Conservation (phyloP, 1,284 basidiomycete species). For the Pseudozyma tsukubaensis region DNA sequence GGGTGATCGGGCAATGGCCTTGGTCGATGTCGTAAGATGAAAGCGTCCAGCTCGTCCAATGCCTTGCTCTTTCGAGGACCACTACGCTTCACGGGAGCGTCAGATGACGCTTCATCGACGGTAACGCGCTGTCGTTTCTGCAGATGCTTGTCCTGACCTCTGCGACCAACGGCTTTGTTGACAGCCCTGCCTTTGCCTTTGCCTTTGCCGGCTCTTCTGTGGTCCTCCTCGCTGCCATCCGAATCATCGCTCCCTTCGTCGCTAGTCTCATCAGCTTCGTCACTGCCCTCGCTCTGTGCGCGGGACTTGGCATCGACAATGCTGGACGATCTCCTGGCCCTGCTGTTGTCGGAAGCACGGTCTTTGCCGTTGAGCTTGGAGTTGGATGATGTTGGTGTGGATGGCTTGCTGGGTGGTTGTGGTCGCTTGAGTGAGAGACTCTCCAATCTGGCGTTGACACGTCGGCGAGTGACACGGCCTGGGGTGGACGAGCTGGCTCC, state of each 20-base stretch:
- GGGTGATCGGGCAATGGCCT: slow-evolving; percentile 36
- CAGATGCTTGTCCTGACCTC: slow-evolving; percentile 6
- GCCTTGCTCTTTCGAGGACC: slow-evolving; percentile 38
- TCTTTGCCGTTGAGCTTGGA: slow-evolving; percentile 11
- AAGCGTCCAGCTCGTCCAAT: slow-evolving; percentile 38
- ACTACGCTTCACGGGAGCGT: slow-evolving; percentile 19
- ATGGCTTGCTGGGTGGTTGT: slow-evolving; percentile 24
- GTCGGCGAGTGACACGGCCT: slow-evolving; percentile 46
- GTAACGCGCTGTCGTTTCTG: slow-evolving; percentile 13
- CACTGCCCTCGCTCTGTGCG: slow-evolving; percentile 14
- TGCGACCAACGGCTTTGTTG: neutral
- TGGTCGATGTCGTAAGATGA: slow-evolving; percentile 33
- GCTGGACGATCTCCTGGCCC: slow-evolving; percentile 29
- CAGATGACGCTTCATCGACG: slow-evolving; percentile 17
- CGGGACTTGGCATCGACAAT: slow-evolving; percentile 10
- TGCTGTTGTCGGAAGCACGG: slow-evolving; percentile 2
- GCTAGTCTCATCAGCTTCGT: slow-evolving; percentile 14
- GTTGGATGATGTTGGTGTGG: slow-evolving; percentile 18
- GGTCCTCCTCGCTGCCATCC: slow-evolving; percentile 2
- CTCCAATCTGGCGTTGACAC: slow-evolving; percentile 47
- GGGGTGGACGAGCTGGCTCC: slow-evolving; percentile 19
- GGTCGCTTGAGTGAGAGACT: slow-evolving; percentile 44
- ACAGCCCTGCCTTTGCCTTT: slow-evolving; percentile 18
- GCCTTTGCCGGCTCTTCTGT: neutral
- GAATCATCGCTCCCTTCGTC: slow-evolving; percentile 12